Evolutionary conservation across 2,329 filamentous ascomycete species (phyloP), one percentile per base, ranked within the genome.

Genomic region (Pyrenochaeta sp.): DNA sequence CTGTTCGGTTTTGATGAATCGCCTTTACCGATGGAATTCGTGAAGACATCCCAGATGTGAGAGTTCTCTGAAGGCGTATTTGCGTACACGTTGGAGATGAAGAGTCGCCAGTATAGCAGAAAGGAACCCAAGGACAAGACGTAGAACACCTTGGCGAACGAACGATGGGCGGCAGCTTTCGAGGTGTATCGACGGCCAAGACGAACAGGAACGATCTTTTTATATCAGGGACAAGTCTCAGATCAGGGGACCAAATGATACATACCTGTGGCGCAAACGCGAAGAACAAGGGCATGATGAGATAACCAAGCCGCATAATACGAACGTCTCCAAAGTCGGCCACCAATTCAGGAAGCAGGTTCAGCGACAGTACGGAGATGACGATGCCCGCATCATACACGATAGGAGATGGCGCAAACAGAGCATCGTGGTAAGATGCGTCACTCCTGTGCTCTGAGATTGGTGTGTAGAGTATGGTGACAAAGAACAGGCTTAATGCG

Each of bases 401-500:
- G 15, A 44, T 44, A 2, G 65, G 56, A 26, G 63, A 61, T 1
- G 69, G 69, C 1, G 67, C 61, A 48, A 67, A 68, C 2, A 74
- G 63, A 35, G 48, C 62, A 52, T 56, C 69, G 30, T 46, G 61
- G 51, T 43, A 61, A 27, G 45, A 66, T 31, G 36, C 59, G 44
- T 55, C 67, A 14, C 45, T 58, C 39, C 43, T 60, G 62, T 59
- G 68, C 38, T 81, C 48, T 1, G 81, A 78, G 4, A 78, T 62
- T 1, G 82, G 81, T 1, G 79, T 83, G 18, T 84, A 74, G 7
- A 85, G 69, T 19, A 86, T 69, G 6, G 80, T 77, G 7, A 85
- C 60, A 58, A 81, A 84, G 70, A 87, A 87, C 20, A 87, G 67
- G 53, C 83, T 86, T 65, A 84, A 79, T 2, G 83, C 81, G 54